Evolutionary conservation across 352 stramenopile genomes (phyloP), one percentile per base, ranked within the genome.

Genomic region (Phytophthora constricta): DNA sequence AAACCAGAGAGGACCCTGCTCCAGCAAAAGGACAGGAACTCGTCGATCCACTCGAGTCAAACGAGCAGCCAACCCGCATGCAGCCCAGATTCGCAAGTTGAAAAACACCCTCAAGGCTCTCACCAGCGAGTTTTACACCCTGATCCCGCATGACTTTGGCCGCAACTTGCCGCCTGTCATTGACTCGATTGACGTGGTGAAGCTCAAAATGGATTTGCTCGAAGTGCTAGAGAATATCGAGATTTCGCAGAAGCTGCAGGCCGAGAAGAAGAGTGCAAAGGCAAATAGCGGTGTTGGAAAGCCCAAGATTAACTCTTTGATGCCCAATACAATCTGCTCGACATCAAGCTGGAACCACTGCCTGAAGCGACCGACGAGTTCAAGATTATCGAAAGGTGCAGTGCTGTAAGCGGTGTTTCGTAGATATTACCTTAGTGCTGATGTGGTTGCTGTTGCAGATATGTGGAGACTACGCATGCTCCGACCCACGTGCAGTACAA

Each of bases 91-190:
- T 13, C 65, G 73, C 53, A 70, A 72, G 27, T 66, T 85, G 13
- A 90, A 87, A 55, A 65, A 26, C 3, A 72, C 80, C 20, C 62
- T 92, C 5, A 92, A 91, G 50, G 37, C 72, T 19, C 65, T 90
- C 0, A 83, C 80, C 9, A 90, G 74, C 43, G 76, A 86, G 10
- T 91, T 92, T 49, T 92, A 92, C 71, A 84, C 82, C 26, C 42
- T 92, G 27, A 88, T 92, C 43, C 84, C 84, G 11, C 84, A 92
- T 49, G 77, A 92, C 27, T 90, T 91, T 62, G 82, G 84, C 0
- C 74, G 79, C 19, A 67, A 72, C 16, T 49, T 90, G 26, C 84
- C 84, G 16, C 84, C 82, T 16, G 25, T 78, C 17, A 87, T 92
- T 48, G 78, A 84, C 47, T 82, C 80, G 19, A 68, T 89, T 58